Base-by-base conservation (phyloP, 768 basidiomycete species). In the Zangia roseola region DNA sequence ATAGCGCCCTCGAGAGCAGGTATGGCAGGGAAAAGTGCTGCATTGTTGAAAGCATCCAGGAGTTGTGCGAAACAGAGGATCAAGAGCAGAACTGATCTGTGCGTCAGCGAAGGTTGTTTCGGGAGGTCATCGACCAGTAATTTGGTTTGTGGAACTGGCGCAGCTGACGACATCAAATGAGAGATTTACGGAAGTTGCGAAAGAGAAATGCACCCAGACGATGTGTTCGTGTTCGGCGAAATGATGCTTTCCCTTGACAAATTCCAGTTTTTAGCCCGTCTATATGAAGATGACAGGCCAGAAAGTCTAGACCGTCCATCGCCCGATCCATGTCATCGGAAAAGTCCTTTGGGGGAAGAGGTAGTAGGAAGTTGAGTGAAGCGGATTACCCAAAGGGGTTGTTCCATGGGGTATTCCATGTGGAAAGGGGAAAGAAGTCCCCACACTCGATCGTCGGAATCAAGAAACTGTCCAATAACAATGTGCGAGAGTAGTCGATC, bases 41-140 rank as follows among this genome's bases (percentile, higher is more conserved):
- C 67, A 49, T 71, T 73, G 54, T 70, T 73, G 61, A 78, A 72
- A 12, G 70, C 57, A 28, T 78, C 78, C 44, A 76, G 56, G 52
- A 74, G 76, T 40, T 73, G 67, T 13, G 74, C 70, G 17, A 69
- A 60, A 52, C 73, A 76, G 31, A 77, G 69, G 10, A 74, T 49
- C 10, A 54, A 24, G 2, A 78, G 60, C 14, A 78, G 49, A 19
- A 63, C 17, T 2, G 41, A 45, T 58, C 64, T 73, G 47, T 58
- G 63, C 30, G 50, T 41, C 40, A 40, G 49, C 31, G 63, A 69
- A 44, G 66, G 51, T 19, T 3, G 40, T 17, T 47, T 50, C 23
- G 49, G 38, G 2, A 21, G 34, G 26, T 35, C 35, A 35, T 57
- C 45, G 33, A 38, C 23, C 26, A 39, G 17, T 5, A 44, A 52